phyloP scores from a whole-genome alignment of 2,329 filamentous ascomycete species.

The Alternaria infectoria region DNA sequence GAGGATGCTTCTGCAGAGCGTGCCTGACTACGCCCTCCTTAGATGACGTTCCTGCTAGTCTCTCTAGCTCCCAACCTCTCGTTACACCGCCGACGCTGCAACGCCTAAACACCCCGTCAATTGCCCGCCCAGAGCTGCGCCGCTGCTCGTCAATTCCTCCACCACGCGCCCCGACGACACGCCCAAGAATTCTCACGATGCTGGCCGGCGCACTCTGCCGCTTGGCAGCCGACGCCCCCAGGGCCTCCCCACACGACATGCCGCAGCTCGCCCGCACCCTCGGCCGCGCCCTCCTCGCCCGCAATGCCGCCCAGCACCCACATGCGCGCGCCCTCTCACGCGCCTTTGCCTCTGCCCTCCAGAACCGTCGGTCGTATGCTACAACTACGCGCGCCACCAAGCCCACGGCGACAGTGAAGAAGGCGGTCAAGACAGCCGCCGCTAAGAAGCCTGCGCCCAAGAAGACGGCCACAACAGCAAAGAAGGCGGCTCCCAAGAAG shows the following conservation, averaged over 20 bases:
- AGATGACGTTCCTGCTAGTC: constrained; percentile 12
- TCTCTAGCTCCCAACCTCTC: constrained; percentile 15
- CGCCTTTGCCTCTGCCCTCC: constrained; percentile 28
- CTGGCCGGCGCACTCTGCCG: constrained; percentile 45
- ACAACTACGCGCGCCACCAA: constrained; percentile 39
- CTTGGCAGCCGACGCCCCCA: constrained; percentile 43
- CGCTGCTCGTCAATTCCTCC: constrained; percentile 12
- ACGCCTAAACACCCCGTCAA: constrained; percentile 12
- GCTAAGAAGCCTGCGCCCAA: constrained; percentile 36
- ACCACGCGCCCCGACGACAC: constrained; percentile 6
- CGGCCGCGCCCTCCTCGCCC: constrained; percentile 28
- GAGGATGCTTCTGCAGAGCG: constrained; percentile 1
- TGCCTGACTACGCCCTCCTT: constrained; percentile 13
- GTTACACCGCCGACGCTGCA: background rate
- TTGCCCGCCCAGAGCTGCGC: constrained; percentile 28
- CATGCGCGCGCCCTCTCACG: constrained; percentile 29
- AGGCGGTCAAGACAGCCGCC: constrained; percentile 30
- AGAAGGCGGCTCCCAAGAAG: constrained; percentile 33
- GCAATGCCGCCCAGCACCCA: constrained; percentile 28
- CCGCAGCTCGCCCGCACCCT: constrained; percentile 42
- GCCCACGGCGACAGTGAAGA: constrained; percentile 42
- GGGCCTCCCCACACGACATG: constrained; percentile 45
- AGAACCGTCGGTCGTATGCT: constrained; percentile 42
- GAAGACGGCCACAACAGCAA: constrained; percentile 30
- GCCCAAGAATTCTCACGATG: constrained; percentile 31